phyloP scores from a whole-genome alignment of 2,329 filamentous ascomycete species.

The Phoma sp. region DNA sequence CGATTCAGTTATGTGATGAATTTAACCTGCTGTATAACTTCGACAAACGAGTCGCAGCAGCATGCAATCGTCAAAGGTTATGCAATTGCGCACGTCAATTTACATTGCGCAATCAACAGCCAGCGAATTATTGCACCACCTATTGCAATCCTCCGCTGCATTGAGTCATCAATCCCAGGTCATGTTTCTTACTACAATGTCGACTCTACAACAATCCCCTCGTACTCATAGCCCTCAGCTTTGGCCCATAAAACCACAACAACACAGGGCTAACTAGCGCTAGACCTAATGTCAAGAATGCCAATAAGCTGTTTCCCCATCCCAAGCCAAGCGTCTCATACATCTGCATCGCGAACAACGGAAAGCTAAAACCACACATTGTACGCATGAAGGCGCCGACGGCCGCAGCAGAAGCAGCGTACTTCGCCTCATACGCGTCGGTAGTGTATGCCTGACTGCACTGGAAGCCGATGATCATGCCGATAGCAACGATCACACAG shows the following conservation, averaged over 20 bases:
- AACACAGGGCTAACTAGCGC: slow-evolving; percentile 57
- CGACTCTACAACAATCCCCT: slow-evolving; percentile 16
- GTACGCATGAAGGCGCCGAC: slow-evolving; percentile 65
- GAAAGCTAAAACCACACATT: slow-evolving; percentile 63
- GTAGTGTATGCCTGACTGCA: slow-evolving; percentile 68
- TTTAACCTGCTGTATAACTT: not conserved
- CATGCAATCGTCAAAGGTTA: too few relatives aligned
- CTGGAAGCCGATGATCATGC: slow-evolving; percentile 61
- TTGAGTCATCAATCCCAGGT: not conserved
- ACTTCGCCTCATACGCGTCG: slow-evolving; percentile 62
- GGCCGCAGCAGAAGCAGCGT: slow-evolving; percentile 59
- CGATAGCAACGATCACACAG: slow-evolving; percentile 55
- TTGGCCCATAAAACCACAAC: slow-evolving; percentile 52
- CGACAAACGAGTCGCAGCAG: too few relatives aligned
- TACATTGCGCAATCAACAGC: too few relatives aligned
- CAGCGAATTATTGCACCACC: too few relatives aligned
- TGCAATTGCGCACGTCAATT: too few relatives aligned
- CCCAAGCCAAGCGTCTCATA: slow-evolving; percentile 64
- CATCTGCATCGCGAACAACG: slow-evolving; percentile 64
- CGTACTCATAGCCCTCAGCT: slow-evolving; percentile 34
- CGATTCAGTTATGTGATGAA: not conserved
- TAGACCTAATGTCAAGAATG: slow-evolving; percentile 56
- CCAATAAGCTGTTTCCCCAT: slow-evolving; percentile 63
- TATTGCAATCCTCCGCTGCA: not conserved
- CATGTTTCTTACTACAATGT: not conserved